Evolutionary conservation across 306 rosid species (phyloP), one percentile per base, ranked within the genome.

Genomic region (Sesbania bispinosa): DNA sequence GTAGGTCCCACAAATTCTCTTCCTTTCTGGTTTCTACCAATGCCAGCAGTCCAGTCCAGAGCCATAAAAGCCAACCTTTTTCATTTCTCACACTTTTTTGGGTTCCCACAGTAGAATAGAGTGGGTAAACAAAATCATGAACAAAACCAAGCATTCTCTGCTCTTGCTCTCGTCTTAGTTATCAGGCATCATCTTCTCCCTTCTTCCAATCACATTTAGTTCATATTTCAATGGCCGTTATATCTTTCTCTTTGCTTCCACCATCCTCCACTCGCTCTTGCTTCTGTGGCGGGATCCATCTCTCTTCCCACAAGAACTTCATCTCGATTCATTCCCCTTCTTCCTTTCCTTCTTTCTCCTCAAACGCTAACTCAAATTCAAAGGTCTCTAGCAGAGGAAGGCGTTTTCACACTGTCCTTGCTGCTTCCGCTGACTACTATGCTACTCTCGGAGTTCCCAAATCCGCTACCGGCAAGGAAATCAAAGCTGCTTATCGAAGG

Each of bases 401-500:
- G 61, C 92, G 96, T 48, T 71, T 65, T 33, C 79, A 80, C 54
- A 30, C 80, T 0, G 88, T 86, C 43, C 52, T 82, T 45, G 58
- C 86, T 42, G 92, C 97, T 70, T 90, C 98, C 24, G 89, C 88
- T 11, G 98, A 90, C 67, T 93, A 90, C 69, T 93, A 93, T 65
- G 8, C 89, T 42, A 87, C 97, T 89, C 98, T 93, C 41, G 97
- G 97, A 10, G 65, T 93, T 66, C 75, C 88, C 46, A 93, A 93
- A 80, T 91, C 96, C 42, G 98, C 98, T 1, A 43, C 82, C 19
- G 41, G 77, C 63, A 93, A 86, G 83, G 97, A 93, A 80, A 93
- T 93, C 72, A 93, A 93, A 77, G 83, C 97, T 10, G 98, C 98
- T 54, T 93, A 93, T 86, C 92, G 98, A 67, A 87, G 73, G 74